phyloP scores from a whole-genome alignment of 805 yeast genomes.

The Zygotorulaspora danielsina region DNA sequence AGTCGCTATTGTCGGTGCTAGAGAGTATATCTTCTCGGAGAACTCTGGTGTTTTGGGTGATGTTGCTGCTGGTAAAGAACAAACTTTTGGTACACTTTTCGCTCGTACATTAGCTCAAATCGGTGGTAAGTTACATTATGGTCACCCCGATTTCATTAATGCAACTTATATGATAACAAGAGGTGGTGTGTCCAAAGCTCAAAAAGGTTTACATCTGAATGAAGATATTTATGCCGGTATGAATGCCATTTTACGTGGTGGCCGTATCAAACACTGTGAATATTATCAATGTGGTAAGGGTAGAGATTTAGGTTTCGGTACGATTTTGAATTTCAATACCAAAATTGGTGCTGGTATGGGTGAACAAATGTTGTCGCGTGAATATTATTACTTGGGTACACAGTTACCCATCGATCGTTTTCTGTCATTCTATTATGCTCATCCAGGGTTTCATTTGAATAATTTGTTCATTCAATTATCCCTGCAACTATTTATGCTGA shows the following conservation, averaged over 20 bases:
- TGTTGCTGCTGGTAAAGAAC: conserved; percentile 89
- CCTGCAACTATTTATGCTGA: conserved; percentile 65
- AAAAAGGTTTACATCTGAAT: conserved; percentile 77
- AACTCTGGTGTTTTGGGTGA: conserved; percentile 83
- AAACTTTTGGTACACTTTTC: conserved; percentile 79
- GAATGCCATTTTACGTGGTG: conserved; percentile 79
- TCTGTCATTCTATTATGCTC: conserved; percentile 80
- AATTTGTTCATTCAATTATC: conserved; percentile 75
- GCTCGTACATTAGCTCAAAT: conserved; percentile 80
- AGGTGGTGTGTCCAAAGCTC: conserved; percentile 87
- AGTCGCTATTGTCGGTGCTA: conserved; percentile 81
- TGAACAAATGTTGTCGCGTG: conserved; percentile 82
- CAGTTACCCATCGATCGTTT: conserved; percentile 77
- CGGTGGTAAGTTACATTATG: conserved; percentile 84
- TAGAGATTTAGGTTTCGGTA: conserved; percentile 83
- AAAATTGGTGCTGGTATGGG: conserved; percentile 94
- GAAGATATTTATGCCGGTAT: conserved; percentile 89
- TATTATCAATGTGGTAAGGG: conserved; percentile 90
- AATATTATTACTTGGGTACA: conserved; percentile 75
- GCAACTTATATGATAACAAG: conserved; percentile 74
- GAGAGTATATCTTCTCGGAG: conserved; percentile 84
- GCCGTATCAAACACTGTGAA: conserved; percentile 82
- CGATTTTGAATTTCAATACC: conserved; percentile 78
- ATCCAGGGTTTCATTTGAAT: conserved; percentile 81
- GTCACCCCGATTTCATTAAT: conserved; percentile 83